Evolutionary conservation across 352 stramenopile genomes (phyloP).

Genomic region (Phytophthora colocasiae): DNA sequence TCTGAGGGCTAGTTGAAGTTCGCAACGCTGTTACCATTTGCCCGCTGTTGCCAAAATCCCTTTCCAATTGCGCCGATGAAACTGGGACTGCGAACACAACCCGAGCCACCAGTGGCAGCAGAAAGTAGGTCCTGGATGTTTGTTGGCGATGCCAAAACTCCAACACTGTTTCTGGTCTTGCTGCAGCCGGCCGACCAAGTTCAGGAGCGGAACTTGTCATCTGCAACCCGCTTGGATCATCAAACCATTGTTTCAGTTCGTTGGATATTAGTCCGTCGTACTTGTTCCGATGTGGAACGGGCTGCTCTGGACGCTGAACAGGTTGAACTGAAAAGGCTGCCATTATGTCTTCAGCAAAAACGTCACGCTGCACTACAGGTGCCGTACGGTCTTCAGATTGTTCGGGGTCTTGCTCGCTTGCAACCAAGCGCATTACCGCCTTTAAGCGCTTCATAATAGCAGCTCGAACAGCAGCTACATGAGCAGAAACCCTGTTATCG

Average conservation of each 20-base stretch:
- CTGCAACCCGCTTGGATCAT: neutral
- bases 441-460: neutral
- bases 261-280: neutral
- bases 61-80: constrained; percentile 6
- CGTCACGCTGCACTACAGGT: neutral
- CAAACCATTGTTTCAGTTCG: neutral
- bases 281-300: neutral
- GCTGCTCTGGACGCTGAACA: neutral
- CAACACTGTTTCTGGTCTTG: neutral
- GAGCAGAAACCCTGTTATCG: neutral
- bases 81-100: constrained; percentile 1
- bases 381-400: neutral
- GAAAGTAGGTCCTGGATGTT: neutral
- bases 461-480: neutral
- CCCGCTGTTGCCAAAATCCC: constrained; percentile 5
- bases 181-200: no score
- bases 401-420: neutral
- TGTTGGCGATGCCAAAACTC: neutral
- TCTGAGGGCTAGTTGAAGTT: neutral
- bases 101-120: neutral
- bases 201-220: neutral
- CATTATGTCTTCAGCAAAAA: neutral
- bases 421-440: neutral
- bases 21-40: constrained; percentile 1
- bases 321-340: neutral